Evolutionary conservation across 345 rosid species (phyloP).

Genomic region (Eucalyptus cloeziana): DNA sequence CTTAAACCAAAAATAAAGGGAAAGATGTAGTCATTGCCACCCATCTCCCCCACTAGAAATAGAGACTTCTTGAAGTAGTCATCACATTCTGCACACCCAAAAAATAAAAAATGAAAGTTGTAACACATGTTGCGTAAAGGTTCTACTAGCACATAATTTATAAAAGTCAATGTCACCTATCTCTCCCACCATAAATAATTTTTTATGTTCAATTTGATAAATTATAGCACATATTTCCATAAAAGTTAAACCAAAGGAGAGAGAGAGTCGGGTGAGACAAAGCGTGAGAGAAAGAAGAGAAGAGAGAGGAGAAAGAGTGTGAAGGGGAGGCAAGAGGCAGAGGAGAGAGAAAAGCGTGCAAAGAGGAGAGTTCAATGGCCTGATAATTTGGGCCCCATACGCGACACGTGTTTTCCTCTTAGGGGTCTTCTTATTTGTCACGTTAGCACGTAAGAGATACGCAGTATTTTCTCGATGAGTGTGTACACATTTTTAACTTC

Average conservation of each 20-base stretch:
- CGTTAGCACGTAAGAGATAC: too few species aligned
- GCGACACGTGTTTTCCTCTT: rapidly evolving
- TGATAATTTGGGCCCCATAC: too few species aligned
- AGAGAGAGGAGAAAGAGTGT: too few species aligned
- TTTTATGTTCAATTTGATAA: not conserved
- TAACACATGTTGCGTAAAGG: not conserved
- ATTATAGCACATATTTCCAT: not conserved
- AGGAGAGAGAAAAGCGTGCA: too few species aligned
- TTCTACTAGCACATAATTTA: not conserved
- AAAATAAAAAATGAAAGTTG: not conserved
- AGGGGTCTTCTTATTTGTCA: too few species aligned
- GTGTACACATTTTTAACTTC: not conserved
- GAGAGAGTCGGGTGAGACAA: too few species aligned
- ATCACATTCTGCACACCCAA: conserved; percentile 24
- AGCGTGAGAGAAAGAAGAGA: too few species aligned
- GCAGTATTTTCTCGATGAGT: not conserved
- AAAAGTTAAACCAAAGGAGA: not conserved
- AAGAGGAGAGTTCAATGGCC: too few species aligned
- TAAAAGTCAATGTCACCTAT: not conserved
- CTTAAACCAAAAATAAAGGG: conserved; percentile 20
- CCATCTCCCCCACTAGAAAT: conserved; percentile 54
- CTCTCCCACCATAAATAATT: not conserved
- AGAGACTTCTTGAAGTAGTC: conserved; percentile 35
- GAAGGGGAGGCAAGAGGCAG: too few species aligned
- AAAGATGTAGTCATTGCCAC: conserved; percentile 55